Evolutionary conservation across 148 eudicot species (phyloP), one percentile per base, ranked within the genome.

Genomic region (Chenopodium suecicum): DNA sequence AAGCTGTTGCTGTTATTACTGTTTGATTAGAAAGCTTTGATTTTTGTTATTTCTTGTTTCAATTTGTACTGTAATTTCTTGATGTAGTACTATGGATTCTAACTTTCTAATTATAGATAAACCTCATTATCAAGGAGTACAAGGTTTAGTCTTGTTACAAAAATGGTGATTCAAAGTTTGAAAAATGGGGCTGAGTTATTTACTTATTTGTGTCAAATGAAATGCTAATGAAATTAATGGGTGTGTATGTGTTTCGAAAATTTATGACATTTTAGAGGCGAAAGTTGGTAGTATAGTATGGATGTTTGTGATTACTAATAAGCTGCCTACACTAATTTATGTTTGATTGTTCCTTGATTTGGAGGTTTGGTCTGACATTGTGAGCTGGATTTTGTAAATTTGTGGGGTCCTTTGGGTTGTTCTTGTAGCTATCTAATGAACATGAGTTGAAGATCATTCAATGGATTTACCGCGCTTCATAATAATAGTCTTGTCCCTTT

Each of bases 191-290:
- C 60, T 54, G 20, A 66, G 31, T 9, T 11, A 66, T 8, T 66
- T 27, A 25, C 11, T 31, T 5, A 7, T 67, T 63, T 34, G 7
- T n/a, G 14, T 47, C 44, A 69, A 50, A 52, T 60, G 65, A 92
- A 82, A 95, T 95, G 98, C 84, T 89, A 8, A 34, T 70, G 78
- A 76, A 47, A 46, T 80, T 19, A 68, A 47, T 76, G 66, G 29
- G 29, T 74, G 76, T 67, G 74, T 73, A 22, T 79, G 79, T 67
- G 74, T 73, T 78, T 41, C 13, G 31, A 7, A 50, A 20, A 12
- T 9, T 72, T 23, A 63, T 62, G 75, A 65, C 66, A 81, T 60
- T 44, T 82, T 69, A 76, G 48, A 54, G 17, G 27, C 68, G n/a
- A 47, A 67, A 48, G 27, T 20, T 52, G 63, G 66, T 67, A 50